These are phyloP conservation scores for Aspergillus sparsus DNA, from an alignment of 495 filamentous ascomycete species.

Conservation along the genomic window DNA sequence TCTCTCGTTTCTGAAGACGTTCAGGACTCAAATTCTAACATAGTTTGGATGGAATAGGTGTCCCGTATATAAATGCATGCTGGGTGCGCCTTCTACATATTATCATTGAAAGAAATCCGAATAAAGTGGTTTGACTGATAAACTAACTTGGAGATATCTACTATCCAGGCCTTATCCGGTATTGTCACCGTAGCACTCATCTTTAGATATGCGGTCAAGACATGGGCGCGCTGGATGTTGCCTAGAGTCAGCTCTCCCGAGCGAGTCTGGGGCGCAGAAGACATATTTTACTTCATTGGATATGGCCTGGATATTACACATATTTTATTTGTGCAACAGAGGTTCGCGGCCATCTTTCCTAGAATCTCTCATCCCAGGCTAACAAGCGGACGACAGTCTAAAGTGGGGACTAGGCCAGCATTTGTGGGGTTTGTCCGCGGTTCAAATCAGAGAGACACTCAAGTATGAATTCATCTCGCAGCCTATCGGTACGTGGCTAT, in stretches of 20 bases:
- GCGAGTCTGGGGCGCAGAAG: slow-evolving; percentile 40
- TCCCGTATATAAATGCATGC: background rate
- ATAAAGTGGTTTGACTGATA: background rate
- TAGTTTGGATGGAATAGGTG: background rate
- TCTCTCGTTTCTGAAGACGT: no score
- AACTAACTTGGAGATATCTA: background rate
- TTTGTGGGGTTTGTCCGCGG: slow-evolving; percentile 28
- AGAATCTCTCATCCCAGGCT: background rate
- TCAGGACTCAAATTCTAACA: no score
- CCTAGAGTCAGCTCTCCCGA: slow-evolving; percentile 37
- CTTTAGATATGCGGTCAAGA: slow-evolving; percentile 35
- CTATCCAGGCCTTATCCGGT: slow-evolving; percentile 31
- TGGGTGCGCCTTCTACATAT: background rate
- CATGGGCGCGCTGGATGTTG: slow-evolving; percentile 39
- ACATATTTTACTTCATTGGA: slow-evolving; percentile 34
- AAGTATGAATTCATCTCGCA: slow-evolving; percentile 40
- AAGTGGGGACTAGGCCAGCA: slow-evolving; percentile 39
- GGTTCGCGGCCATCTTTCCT: slow-evolving; percentile 21
- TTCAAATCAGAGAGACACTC: slow-evolving; percentile 28
- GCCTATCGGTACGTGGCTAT: slow-evolving; percentile 24
- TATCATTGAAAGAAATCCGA: background rate
- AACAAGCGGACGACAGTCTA: slow-evolving; percentile 24
- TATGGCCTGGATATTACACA: slow-evolving; percentile 37
- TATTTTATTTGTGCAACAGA: slow-evolving; percentile 35
- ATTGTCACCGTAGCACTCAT: slow-evolving; percentile 33